Evolutionary conservation across 2,329 filamentous ascomycete species (phyloP).

Genomic region (Aspergillus hiratsukae): DNA sequence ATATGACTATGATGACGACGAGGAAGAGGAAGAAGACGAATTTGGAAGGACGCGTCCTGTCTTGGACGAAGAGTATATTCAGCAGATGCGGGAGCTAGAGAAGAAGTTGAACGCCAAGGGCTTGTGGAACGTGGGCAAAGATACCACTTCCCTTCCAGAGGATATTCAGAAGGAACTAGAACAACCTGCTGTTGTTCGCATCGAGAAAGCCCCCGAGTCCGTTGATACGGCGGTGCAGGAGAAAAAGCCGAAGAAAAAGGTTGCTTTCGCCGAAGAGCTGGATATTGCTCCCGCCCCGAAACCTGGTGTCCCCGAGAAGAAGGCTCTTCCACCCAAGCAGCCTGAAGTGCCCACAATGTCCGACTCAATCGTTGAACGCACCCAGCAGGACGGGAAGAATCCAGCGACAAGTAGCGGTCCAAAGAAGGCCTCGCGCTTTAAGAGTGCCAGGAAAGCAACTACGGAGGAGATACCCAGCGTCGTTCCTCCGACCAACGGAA

Average conservation of each 20-base stretch:
- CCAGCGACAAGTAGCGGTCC: constrained; percentile 18
- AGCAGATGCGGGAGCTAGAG: constrained; percentile 82
- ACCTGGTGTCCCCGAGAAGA: constrained; percentile 22
- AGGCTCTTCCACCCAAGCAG: constrained; percentile 23
- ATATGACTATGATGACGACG: constrained; percentile 48
- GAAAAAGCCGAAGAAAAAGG: constrained; percentile 56
- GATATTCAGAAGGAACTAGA: constrained; percentile 30
- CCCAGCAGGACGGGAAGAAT: constrained; percentile 16
- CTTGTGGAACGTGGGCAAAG: constrained; percentile 56
- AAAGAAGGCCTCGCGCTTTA: constrained; percentile 45
- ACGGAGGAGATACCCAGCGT: constrained; percentile 5
- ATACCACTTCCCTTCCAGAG: constrained; percentile 30
- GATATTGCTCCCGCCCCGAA: constrained; percentile 59
- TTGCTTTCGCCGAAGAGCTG: constrained; percentile 72
- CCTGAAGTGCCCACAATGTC: constrained; percentile 33
- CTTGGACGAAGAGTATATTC: constrained; percentile 69
- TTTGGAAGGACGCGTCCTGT: constrained; percentile 66
- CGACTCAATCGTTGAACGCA: constrained; percentile 44
- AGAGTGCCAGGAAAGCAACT: constrained; percentile 28
- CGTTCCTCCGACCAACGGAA: constrained; percentile 10
- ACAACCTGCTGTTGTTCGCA: constrained; percentile 19
- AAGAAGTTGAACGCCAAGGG: constrained; percentile 60
- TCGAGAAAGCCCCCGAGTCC: constrained; percentile 19
- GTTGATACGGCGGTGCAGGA: constrained; percentile 9
- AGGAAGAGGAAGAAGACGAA: constrained; percentile 65